A percentile compares a stretch with the other conserved stretches of the same genome.
phyloP scores from a whole-genome alignment of 2,329 filamentous ascomycete genomes.

The Beauveria pseudobassiana region DNA sequence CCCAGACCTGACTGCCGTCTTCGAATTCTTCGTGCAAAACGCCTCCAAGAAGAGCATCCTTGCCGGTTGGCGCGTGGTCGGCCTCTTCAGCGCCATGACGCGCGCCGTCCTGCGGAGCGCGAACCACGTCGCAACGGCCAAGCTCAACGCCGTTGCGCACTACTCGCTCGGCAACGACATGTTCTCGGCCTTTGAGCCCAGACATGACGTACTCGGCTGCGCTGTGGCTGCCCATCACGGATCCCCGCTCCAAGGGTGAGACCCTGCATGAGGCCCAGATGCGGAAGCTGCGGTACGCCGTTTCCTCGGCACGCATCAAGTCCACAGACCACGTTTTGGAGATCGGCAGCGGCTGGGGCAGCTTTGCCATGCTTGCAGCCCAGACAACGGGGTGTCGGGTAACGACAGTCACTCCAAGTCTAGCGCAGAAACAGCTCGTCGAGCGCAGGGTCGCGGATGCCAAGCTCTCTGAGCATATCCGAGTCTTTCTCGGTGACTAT shows the following conservation, averaged over 20 bases:
- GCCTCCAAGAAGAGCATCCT: slow-evolving; percentile 55
- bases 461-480: slow-evolving; percentile 51
- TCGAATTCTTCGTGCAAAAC: slow-evolving; percentile 66
- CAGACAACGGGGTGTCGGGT: slow-evolving; percentile 60
- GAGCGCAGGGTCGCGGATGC: slow-evolving; percentile 57
- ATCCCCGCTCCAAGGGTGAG: slow-evolving; percentile 40
- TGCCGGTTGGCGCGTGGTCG: slow-evolving; percentile 45
- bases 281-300: slow-evolving; percentile 58
- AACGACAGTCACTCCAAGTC: slow-evolving; percentile 60
- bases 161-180: slow-evolving; percentile 72
- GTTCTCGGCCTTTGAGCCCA: slow-evolving; percentile 63
- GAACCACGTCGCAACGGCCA: slow-evolving; percentile 50
- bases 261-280: slow-evolving; percentile 58
- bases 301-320: slow-evolving; percentile 57
- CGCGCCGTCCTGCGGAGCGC: slow-evolving; percentile 49
- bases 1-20: slow-evolving; percentile 58
- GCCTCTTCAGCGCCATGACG: slow-evolving; percentile 48
- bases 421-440: slow-evolving; percentile 61
- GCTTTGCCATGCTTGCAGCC: slow-evolving; percentile 63
- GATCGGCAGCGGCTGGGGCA: slow-evolving; percentile 71
- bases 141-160: slow-evolving; percentile 62
- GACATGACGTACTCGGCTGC: slow-evolving; percentile 73
- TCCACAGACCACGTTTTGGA: slow-evolving; percentile 62
- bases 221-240: slow-evolving; percentile 40
- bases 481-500: slow-evolving; percentile 62